Evolutionary conservation across 441 rosid species (phyloP).

Genomic region (Jatropha podagrica): DNA sequence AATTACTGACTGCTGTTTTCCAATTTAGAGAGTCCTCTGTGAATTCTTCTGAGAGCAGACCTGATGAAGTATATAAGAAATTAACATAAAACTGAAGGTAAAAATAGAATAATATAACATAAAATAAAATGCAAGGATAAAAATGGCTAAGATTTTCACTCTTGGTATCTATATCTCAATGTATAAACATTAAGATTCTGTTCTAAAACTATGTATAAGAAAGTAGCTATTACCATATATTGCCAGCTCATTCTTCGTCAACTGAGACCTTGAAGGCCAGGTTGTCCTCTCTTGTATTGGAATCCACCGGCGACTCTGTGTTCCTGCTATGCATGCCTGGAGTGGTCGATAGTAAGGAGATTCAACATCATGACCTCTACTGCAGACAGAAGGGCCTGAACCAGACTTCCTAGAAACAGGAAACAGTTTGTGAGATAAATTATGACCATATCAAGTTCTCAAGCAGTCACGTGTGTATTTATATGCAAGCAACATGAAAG

Average conservation of each 20-base stretch:
- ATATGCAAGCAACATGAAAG: neutral
- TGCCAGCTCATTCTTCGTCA: conserved; percentile 83
- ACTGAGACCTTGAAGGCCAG: conserved; percentile 85
- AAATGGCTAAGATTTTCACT: neutral
- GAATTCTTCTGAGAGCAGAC: conserved; percentile 66
- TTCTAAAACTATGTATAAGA: conserved; percentile 14
- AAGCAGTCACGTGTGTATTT: neutral
- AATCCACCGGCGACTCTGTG: conserved; percentile 79
- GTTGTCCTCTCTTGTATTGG: conserved; percentile 66
- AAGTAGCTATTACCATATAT: conserved; percentile 55
- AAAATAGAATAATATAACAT: neutral
- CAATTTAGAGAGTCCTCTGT: conserved; percentile 63
- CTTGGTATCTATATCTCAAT: neutral
- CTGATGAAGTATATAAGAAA: conserved; percentile 35
- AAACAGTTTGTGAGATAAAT: conserved; percentile 19
- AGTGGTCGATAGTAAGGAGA: conserved; percentile 89
- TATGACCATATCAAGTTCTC: conserved; percentile 23
- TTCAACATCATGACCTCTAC: conserved; percentile 82
- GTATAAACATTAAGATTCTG: neutral
- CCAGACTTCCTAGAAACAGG: conserved; percentile 68
- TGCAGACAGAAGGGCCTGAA: conserved; percentile 68
- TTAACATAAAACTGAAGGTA: conserved; percentile 13
- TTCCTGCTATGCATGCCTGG: conserved; percentile 85
- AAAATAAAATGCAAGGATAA: neutral
- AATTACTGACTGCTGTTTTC: conserved; percentile 60